Evolutionary conservation across 2,329 filamentous ascomycete genomes (phyloP).

Genomic region (Fusarium sp.): DNA sequence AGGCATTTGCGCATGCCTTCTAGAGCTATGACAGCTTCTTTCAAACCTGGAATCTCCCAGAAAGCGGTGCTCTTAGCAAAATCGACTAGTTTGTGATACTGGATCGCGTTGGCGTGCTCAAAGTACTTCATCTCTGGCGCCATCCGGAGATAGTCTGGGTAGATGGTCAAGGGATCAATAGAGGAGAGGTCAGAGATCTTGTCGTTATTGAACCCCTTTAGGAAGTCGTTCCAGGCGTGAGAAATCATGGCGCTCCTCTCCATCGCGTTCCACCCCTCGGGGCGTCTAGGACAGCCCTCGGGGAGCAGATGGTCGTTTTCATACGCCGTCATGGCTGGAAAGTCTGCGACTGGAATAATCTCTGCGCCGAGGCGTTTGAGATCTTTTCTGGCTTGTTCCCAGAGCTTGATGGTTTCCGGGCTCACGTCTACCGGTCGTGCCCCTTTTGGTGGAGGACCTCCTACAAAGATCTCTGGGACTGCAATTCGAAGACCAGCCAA

Average conservation of each 20-base stretch:
- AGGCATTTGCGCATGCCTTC: slow-evolving; percentile 60
- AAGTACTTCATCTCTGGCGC: slow-evolving; percentile 16
- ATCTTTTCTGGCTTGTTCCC: not conserved
- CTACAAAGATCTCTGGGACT: not conserved
- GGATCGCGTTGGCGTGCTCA: slow-evolving; percentile 12
- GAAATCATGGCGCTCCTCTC: slow-evolving; percentile 31
- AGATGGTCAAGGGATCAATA: slow-evolving; percentile 55
- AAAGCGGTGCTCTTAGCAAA: slow-evolving; percentile 45
- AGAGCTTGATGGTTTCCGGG: not conserved
- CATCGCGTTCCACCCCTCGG: slow-evolving; percentile 59
- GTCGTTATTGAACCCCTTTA: not conserved
- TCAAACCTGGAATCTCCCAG: slow-evolving; percentile 57
- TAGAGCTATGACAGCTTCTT: slow-evolving; percentile 56
- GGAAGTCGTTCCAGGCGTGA: slow-evolving; percentile 36
- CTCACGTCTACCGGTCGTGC: slow-evolving; percentile 29
- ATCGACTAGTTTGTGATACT: slow-evolving; percentile 6
- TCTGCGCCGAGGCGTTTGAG: slow-evolving; percentile 15
- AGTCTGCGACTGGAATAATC: slow-evolving; percentile 46
- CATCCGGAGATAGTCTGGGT: slow-evolving; percentile 42
- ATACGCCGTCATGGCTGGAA: slow-evolving; percentile 60
- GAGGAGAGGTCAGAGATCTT: slow-evolving; percentile 46
- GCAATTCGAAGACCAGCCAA: not conserved
- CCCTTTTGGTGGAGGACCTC: slow-evolving; percentile 16
- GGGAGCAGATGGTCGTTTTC: slow-evolving; percentile 58
- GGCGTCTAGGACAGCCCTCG: slow-evolving; percentile 36